A percentile compares a stretch with the other conserved stretches of the same genome.
phyloP scores from a whole-genome alignment of 2,329 filamentous ascomycete genomes.

The Dactylella cylindrospora region DNA sequence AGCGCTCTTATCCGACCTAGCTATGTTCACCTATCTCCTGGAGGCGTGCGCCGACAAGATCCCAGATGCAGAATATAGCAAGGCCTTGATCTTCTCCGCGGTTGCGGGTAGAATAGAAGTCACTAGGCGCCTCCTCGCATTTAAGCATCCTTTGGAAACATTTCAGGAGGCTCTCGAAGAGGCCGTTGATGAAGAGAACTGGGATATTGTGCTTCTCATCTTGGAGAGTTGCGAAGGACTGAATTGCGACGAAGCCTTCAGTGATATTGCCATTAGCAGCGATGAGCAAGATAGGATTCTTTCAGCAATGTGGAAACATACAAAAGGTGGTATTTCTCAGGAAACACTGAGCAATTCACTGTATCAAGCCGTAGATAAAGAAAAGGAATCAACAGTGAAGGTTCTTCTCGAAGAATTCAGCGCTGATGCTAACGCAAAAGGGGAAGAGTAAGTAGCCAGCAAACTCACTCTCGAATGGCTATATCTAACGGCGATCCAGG shows the following conservation, averaged over 20 bases:
- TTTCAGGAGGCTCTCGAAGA: conserved; percentile 52
- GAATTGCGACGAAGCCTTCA: conserved; percentile 52
- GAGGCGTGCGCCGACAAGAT: conserved; percentile 53
- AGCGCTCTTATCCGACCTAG: conserved; percentile 52
- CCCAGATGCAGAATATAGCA: conserved; percentile 53
- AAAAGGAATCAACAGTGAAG: conserved; percentile 53
- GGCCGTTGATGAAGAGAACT: conserved; percentile 51
- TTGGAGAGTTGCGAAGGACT: conserved; percentile 51
- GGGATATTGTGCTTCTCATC: conserved; percentile 52
- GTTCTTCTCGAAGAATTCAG: conserved; percentile 51
- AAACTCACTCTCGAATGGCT: conserved; percentile 11
- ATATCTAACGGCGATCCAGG: conserved; percentile 50
- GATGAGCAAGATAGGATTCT: conserved; percentile 52
- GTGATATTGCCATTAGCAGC: conserved; percentile 50
- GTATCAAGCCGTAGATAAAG: conserved; percentile 53
- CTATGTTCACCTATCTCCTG: conserved; percentile 55
- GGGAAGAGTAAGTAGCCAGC: conserved; percentile 51
- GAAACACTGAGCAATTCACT: conserved; percentile 51
- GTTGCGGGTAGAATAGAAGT: conserved; percentile 53
- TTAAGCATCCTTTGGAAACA: conserved; percentile 50
- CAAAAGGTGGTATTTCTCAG: conserved; percentile 50
- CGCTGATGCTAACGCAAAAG: conserved; percentile 53
- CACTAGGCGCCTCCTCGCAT: conserved; percentile 53
- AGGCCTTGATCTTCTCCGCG: conserved; percentile 53
- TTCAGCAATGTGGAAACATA: conserved; percentile 53